Evolutionary conservation across 148 eudicot species (phyloP), one percentile per base, ranked within the genome.

Genomic region (Spergularia marina): DNA sequence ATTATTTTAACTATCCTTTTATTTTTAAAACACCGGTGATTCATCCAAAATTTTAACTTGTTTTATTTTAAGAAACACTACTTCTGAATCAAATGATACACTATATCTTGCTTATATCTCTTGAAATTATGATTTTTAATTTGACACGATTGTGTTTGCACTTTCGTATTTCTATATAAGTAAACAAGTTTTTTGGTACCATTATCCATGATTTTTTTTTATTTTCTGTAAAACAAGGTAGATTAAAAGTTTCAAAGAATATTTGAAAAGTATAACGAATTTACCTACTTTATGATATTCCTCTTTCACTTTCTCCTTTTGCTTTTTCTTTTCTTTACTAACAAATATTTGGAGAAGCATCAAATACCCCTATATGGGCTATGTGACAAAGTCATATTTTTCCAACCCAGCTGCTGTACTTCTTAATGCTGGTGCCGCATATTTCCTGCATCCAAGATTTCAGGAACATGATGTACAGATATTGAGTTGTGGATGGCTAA

Each of bases 261-360:
- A 2, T n/a, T 51, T 14, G 20, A 60, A 77, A 70, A 71, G 62
- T 51, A 53, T 7, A 75, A 57, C 4, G 66, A 77, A 70, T 77
- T 70, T 61, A 65, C 41, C 70, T n/a, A 61, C 76, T 71, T 78
- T 65, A 65, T 65, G 51, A 6, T 62, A 64, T 72, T 72, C 76
- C 63, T 64, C 52, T 49, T n/a, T 49, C 51, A 18, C 56, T 53
- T 61, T 23, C 21, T 44, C 60, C 14, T 41, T 41, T 71, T 18
- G 12, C 49, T 12, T 13, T 68, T 30, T 18, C 4, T 47, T 58
- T 10, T 23, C 20, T 53, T 60, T 44, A 4, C 8, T 14, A 25
- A 30, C 4, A 30, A 65, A 65, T 51, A 49, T 39, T 63, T 53
- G 63, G 54, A 60, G 62, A 34, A 36, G 82, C 68, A 79, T 74